Base-by-base conservation (phyloP, 106 monocot genomes). In the Dendrobium nobile region DNA sequence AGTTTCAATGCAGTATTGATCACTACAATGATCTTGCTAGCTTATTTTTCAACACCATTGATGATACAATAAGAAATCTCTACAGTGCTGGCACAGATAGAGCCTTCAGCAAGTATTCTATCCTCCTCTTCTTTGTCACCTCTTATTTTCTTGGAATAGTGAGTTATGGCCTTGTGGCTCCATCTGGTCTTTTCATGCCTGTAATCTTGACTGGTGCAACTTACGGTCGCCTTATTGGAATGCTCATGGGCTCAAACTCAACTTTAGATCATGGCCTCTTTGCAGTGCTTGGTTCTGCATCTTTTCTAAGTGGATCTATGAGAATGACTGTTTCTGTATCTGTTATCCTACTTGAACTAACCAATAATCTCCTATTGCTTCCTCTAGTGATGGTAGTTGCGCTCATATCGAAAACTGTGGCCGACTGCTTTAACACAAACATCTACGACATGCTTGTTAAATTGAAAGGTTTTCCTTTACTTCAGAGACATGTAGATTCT, bases 1-100 rank as follows among this genome's bases (percentile, higher is more conserved):
- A 87, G 80, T 90, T 85, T 72, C 90, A 87, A 42, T 90, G 90
- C 51, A 75, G 85, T 43, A 77, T 80, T 4, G 78, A 83, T 43
- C 85, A 90, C 9, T 90, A 87, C 81, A 90, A 90, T 79, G 87
- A 87, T 79, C 79, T 90, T 15, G 87, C 90, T 37, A 87, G 90
- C 81, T 74, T 90, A 47, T 79, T 90, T 51, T 90, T 87, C 65
- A 90, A 87, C 76, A 90, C 90, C 40, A 87, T 87, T 44, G 87
- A 90, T 37, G 90, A 90, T 28, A 77, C 90, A 1, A 87, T 90
- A 27, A 80, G 87, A 81, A 87, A 90, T 47, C 90, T 90, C 47
- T 90, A 81, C 73, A 85, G 82, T 43, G 80, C 87, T 41, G 89
- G 89, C 31, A 89, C 89, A 20, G 85, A 89, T 26, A 54, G 70